Evolutionary conservation across 495 filamentous ascomycete species (phyloP), one percentile per base, ranked within the genome.

Genomic region (Aspergillus homomorphus): DNA sequence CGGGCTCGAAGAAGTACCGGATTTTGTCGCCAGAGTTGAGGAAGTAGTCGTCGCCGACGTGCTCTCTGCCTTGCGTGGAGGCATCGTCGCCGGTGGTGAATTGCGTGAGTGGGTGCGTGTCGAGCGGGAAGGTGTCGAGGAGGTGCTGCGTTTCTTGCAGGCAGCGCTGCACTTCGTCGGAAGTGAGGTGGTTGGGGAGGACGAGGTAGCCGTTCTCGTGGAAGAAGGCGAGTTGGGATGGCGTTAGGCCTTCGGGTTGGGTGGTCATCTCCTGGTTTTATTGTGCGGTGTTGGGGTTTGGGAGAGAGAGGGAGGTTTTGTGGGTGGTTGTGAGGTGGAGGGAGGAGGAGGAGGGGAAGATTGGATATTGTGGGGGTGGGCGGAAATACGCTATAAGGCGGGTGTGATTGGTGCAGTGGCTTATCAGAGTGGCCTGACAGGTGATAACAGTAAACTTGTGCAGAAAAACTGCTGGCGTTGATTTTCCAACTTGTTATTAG

Each of bases 41-140:
- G 74, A 98, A 98, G 84, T 98, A 98, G 69, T 88, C 84, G 76
- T 98, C 94, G 58, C 94, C 92, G 21, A 97, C 88, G 73, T 98
- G 94, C 42, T 64, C 58, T 50, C 71, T 66, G 52, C n/a, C n/a
- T n/a, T 60, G 49, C 22, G 41, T 51, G 49, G 44, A 41, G 23
- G 69, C 63, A 57, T 84, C 80, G 46, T 84, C 79, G 65, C 91
- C 92, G 1, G 92, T 96, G 16, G 85, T 87, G 83, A 98, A 98
- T 66, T 84, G 86, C 2, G 94, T 98, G 78, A 98, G 85, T 0
- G 94, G 94, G 75, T 98, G 94, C 21, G 84, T 80, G 26, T 84
- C 77, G 5, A 98, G 78, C 24, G 82, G 73, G 77, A 98, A 91
- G 54, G 80, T 77, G 54, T 85, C 74, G 53, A 98, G 89, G 57